Conservation (phyloP, 2,329 filamentous ascomycete species). For the Fusarium transvaalense region DNA sequence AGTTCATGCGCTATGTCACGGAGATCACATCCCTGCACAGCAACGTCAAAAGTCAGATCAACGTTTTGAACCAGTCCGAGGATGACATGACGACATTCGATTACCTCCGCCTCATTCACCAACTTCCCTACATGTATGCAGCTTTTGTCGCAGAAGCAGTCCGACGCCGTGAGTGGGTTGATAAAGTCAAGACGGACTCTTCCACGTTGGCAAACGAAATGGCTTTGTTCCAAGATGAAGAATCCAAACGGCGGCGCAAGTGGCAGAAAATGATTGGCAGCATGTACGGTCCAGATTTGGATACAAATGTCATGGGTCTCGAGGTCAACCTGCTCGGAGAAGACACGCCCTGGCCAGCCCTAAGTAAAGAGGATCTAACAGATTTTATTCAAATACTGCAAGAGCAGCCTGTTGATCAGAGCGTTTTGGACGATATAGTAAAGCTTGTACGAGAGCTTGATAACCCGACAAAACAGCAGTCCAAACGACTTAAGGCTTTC, state of each 20-base stretch:
- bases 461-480: slow-evolving; percentile 86
- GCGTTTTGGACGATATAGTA: slow-evolving; percentile 76
- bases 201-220: slow-evolving; percentile 92
- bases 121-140: slow-evolving; percentile 90
- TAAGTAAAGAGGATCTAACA: slow-evolving; percentile 81
- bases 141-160: slow-evolving; percentile 89
- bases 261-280: slow-evolving; percentile 90
- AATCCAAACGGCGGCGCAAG: slow-evolving; percentile 86
- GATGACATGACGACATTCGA: slow-evolving; percentile 86
- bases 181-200: slow-evolving; percentile 90
- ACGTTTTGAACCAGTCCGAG: slow-evolving; percentile 76
- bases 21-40: slow-evolving; percentile 81
- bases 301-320: slow-evolving; percentile 78
- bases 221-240: slow-evolving; percentile 91
- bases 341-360: slow-evolving; percentile 81
- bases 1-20: slow-evolving; percentile 86
- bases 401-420: slow-evolving; percentile 72
- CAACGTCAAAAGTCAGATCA: slow-evolving; percentile 78
- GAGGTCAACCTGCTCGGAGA: slow-evolving; percentile 89
- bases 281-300: slow-evolving; percentile 75
- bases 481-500: slow-evolving; percentile 90
- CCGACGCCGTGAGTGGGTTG: slow-evolving; percentile 87
- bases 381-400: slow-evolving; percentile 77
- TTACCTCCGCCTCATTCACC: slow-evolving; percentile 81
- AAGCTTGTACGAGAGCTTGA: slow-evolving; percentile 84